Base-by-base conservation (phyloP, 345 rosid genomes). In the Ricinus communis region DNA sequence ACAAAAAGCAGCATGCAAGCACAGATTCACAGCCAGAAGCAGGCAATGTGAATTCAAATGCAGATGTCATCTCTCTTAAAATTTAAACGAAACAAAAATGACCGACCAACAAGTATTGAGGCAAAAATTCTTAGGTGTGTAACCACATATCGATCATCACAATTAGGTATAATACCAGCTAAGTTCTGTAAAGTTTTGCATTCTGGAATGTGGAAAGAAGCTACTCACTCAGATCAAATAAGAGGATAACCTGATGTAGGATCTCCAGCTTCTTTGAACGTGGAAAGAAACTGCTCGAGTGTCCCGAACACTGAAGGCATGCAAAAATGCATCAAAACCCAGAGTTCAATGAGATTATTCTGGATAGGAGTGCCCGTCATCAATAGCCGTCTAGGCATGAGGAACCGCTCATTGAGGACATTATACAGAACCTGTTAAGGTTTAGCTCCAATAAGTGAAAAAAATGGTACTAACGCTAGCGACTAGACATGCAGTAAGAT, bases 301-400 rank as follows among this genome's bases (percentile, higher is more conserved):
- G 83, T 86, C 77, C 97, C 96, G 87, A 93, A 93, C 47, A 93
- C 85, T 36, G 77, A 83, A 66, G 98, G 95, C 96, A 90, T 86
- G 70, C 97, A 93, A 75, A 93, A 93, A 83, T 90, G 97, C 93
- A 93, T 74, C 81, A 93, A 80, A 53, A 96, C 90, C 98, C 98
- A 93, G n/a, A 93, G 90, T 75, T 93, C 98, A 36, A 86, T 81
- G 61, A 93, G 91, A 76, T 89, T 87, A 77, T 93, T 93, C 77
- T 93, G 96, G 59, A 93, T 82, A 31, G 98, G 98, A 40, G 98
- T 91, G 68, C 97, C 97, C 51, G 96, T 89, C 90, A 91, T 91
- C 86, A 90, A 78, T 58, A 90, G 82, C 68, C 91, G 83, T 51
- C 98, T 89, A 55, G 98, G 98, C 61, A 93, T 87, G 77, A 93